Conservation (phyloP, 1,139 yeast species). For the Nakaseomyces kungkrabaensis region DNA sequence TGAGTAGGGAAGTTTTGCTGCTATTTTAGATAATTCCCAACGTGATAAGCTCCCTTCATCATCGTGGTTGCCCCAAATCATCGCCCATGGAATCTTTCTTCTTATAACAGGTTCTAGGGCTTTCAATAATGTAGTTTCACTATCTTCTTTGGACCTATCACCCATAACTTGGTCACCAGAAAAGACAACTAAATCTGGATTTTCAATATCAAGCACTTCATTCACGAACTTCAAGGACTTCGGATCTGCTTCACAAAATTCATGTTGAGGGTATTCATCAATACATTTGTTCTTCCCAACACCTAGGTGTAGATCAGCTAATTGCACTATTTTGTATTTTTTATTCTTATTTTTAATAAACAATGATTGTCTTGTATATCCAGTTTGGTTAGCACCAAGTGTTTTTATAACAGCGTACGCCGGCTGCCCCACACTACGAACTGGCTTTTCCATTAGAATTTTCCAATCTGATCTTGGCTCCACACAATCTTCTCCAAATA, state of each 20-base stretch:
- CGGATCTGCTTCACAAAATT: slow-evolving; percentile 63
- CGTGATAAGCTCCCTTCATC: slow-evolving; percentile 69
- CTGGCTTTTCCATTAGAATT: slow-evolving; percentile 29
- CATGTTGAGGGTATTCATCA: slow-evolving; percentile 50
- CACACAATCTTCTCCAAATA: slow-evolving; percentile 62
- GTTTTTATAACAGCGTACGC: slow-evolving; percentile 3
- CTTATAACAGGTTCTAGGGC: slow-evolving; percentile 62
- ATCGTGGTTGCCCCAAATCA: slow-evolving; percentile 61
- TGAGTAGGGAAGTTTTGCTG: slow-evolving; percentile 55
- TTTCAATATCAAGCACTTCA: slow-evolving; percentile 54
- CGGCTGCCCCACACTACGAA: slow-evolving; percentile 11
- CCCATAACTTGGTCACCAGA: slow-evolving; percentile 78
- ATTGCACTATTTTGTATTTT: slow-evolving; percentile 66
- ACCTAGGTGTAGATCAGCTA: slow-evolving; percentile 79
- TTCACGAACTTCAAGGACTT: slow-evolving; percentile 56
- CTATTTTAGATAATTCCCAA: slow-evolving; percentile 47
- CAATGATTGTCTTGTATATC: neutral
- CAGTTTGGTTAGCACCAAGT: slow-evolving; percentile 4
- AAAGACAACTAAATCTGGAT: slow-evolving; percentile 71
- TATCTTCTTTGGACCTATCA: slow-evolving; percentile 55
- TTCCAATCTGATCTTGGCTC: slow-evolving; percentile 76
- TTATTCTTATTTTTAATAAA: slow-evolving; percentile 31
- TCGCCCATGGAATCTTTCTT: slow-evolving; percentile 68
- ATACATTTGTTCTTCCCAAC: slow-evolving; percentile 69
- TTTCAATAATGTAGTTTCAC: slow-evolving; percentile 68